Conservation (phyloP, 2,329 filamentous ascomycete species). For the Talaromyces sp. region DNA sequence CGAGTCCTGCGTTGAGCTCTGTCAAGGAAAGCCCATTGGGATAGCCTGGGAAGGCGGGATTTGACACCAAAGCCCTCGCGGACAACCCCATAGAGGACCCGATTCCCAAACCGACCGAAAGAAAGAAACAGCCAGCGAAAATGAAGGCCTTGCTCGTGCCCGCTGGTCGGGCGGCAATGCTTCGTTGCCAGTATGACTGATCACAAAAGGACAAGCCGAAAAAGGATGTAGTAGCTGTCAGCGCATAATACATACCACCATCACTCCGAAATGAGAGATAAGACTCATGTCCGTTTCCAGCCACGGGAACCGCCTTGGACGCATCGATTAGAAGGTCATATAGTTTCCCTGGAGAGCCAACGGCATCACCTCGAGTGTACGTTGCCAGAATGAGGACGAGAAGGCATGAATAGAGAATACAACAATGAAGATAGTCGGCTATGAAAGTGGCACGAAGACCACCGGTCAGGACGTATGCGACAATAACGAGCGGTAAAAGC, state of each 20-base stretch:
- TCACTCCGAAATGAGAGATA: conserved; percentile 39
- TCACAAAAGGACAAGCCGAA: conserved; percentile 40
- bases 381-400: conserved; percentile 34
- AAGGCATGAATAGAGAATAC: conserved; percentile 33
- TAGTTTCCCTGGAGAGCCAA: conserved; percentile 34
- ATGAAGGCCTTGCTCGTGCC: conserved; percentile 44
- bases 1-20: conserved; percentile 34
- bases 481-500: conserved; percentile 40
- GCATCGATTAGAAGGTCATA: conserved; percentile 40
- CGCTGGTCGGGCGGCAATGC: conserved; percentile 42
- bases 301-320: conserved; percentile 32
- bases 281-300: conserved; percentile 29
- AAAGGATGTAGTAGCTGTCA: conserved; percentile 37
- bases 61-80: conserved; percentile 45
- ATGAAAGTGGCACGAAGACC: conserved; percentile 43
- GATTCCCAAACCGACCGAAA: conserved; percentile 45
- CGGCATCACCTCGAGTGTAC: conserved; percentile 21
- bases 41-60: conserved; percentile 51
- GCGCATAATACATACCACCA: conserved; percentile 38
- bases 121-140: conserved; percentile 38
- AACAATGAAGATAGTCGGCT: conserved; percentile 43
- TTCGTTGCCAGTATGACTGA: conserved; percentile 47
- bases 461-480: conserved; percentile 41
- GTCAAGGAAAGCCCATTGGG: conserved; percentile 34
- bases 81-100: conserved; percentile 42